Evolutionary conservation across 805 yeast genomes (phyloP).

Genomic region (Cyberlindnera subsufficiens): DNA sequence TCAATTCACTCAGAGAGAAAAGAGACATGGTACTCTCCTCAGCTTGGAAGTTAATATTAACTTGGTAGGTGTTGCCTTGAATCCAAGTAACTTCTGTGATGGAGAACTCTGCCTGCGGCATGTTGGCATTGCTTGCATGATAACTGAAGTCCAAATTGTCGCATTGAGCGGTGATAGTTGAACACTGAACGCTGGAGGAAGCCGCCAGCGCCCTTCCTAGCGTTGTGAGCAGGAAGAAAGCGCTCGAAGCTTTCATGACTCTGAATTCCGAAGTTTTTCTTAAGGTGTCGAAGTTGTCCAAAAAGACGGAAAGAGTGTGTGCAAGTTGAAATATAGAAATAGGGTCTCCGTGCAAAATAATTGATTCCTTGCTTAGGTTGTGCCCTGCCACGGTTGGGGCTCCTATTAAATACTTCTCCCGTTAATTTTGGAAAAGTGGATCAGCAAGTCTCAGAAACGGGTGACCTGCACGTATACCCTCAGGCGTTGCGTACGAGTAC

Average conservation of each 20-base stretch:
- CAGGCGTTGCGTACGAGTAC: too few species aligned
- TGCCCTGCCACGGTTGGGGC: too few species aligned
- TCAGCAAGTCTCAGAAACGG: too few species aligned
- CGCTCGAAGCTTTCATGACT: not conserved
- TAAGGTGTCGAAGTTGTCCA: not conserved
- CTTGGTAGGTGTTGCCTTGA: conserved; percentile 10
- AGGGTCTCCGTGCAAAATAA: too few species aligned
- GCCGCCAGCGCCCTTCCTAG: not conserved
- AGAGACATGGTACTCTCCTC: conserved; percentile 6
- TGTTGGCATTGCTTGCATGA: conserved; percentile 7
- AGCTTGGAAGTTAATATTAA: conserved; percentile 11
- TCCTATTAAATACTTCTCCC: too few species aligned
- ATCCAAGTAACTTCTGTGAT: conserved; percentile 10
- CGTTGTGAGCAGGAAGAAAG: not conserved
- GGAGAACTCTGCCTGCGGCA: conserved; percentile 10
- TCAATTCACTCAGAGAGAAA: conserved; percentile 14
- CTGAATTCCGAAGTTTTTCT: not conserved
- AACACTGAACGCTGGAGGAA: conserved; percentile 1
- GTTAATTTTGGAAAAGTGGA: too few species aligned
- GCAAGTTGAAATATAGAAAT: too few species aligned
- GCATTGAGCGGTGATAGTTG: conserved; percentile 7
- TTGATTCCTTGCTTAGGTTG: too few species aligned
- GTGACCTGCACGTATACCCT: too few species aligned
- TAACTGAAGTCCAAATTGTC: conserved; percentile 9
- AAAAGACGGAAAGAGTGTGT: not conserved